Conservation (phyloP, 2,329 filamentous ascomycete species). For the Fusarium lateritium region DNA sequence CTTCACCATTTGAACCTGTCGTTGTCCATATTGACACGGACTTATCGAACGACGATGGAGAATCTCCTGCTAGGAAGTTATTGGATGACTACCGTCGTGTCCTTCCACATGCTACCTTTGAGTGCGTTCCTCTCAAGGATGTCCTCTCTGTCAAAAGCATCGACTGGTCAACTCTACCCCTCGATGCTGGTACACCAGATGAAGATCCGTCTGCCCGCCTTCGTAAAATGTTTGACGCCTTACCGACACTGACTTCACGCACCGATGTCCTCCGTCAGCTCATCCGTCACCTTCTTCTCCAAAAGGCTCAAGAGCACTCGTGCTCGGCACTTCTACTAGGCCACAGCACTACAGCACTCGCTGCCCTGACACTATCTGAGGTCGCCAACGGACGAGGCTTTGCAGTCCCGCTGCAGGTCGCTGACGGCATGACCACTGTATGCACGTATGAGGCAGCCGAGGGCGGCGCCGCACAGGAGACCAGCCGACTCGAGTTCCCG, state of each 20-base stretch:
- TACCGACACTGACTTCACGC: conserved; percentile 82
- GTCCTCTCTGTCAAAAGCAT: conserved; percentile 68
- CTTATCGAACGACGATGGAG: conserved; percentile 46
- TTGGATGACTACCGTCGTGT: conserved; percentile 67
- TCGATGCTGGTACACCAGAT: conserved; percentile 27
- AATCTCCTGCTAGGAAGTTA: conserved; percentile 59
- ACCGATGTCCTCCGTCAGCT: conserved; percentile 81
- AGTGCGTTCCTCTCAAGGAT: conserved; percentile 73
- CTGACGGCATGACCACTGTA: conserved; percentile 74
- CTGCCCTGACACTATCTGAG: conserved; percentile 87
- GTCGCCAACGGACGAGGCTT: conserved; percentile 93
- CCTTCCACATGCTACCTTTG: conserved; percentile 78
- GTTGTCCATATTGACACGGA: conserved; percentile 69
- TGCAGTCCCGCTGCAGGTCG: conserved; percentile 83
- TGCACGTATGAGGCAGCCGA: conserved; percentile 50
- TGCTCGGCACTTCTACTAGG: conserved; percentile 85
- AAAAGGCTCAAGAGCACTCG: conserved; percentile 69
- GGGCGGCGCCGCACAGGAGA: conserved; percentile 38
- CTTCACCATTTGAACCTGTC: conserved; percentile 77
- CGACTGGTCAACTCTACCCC: conserved; percentile 66
- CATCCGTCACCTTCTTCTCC: conserved; percentile 78
- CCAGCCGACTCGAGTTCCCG: conserved; percentile 50
- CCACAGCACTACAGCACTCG: conserved; percentile 88
- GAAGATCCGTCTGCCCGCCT: conserved; percentile 61
- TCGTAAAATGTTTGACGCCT: conserved; percentile 67